Evolutionary conservation across 2,329 filamentous ascomycete genomes (phyloP).

Genomic region (Colletotrichum trifolii): DNA sequence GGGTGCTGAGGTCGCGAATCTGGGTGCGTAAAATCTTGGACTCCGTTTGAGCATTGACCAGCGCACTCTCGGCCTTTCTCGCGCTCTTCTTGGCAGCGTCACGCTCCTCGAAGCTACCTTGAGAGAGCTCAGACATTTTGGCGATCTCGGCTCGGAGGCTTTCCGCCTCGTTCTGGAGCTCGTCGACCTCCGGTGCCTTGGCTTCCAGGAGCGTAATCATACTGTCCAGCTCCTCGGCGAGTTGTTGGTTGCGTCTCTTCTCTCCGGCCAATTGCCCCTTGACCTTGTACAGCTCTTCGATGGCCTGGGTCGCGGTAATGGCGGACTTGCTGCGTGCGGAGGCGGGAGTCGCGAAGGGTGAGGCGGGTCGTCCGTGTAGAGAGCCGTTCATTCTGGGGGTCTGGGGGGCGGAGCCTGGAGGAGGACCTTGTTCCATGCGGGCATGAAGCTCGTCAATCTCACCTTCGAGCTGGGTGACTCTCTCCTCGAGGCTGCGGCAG

Average conservation of each 20-base stretch:
- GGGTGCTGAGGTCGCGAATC: slow-evolving; percentile 87
- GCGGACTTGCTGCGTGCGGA: slow-evolving; percentile 66
- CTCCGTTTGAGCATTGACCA: slow-evolving; percentile 73
- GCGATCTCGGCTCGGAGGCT: slow-evolving; percentile 83
- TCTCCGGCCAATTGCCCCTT: slow-evolving; percentile 81
- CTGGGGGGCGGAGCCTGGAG: slow-evolving; percentile 64
- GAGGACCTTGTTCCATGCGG: slow-evolving; percentile 55
- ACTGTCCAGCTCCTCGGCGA: slow-evolving; percentile 83
- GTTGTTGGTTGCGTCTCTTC: slow-evolving; percentile 77
- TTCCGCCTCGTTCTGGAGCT: slow-evolving; percentile 83
- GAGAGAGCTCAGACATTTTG: slow-evolving; percentile 86
- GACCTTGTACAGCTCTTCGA: slow-evolving; percentile 73
- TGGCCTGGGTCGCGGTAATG: slow-evolving; percentile 70
- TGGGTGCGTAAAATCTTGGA: slow-evolving; percentile 85
- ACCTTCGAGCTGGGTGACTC: slow-evolving; percentile 61
- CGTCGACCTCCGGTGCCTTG: slow-evolving; percentile 88
- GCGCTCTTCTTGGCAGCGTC: slow-evolving; percentile 82
- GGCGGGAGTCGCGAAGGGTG: slow-evolving; percentile 71
- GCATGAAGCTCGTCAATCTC: slow-evolving; percentile 66
- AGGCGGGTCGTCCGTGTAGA: slow-evolving; percentile 62
- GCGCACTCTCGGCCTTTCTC: slow-evolving; percentile 80
- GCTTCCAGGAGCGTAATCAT: slow-evolving; percentile 87
- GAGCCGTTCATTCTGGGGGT: slow-evolving; percentile 71
- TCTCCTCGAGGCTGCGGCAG: slow-evolving; percentile 58
- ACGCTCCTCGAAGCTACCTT: slow-evolving; percentile 83